Conservation (phyloP, 1,284 basidiomycete genomes). For the Amylostereum areolatum region DNA sequence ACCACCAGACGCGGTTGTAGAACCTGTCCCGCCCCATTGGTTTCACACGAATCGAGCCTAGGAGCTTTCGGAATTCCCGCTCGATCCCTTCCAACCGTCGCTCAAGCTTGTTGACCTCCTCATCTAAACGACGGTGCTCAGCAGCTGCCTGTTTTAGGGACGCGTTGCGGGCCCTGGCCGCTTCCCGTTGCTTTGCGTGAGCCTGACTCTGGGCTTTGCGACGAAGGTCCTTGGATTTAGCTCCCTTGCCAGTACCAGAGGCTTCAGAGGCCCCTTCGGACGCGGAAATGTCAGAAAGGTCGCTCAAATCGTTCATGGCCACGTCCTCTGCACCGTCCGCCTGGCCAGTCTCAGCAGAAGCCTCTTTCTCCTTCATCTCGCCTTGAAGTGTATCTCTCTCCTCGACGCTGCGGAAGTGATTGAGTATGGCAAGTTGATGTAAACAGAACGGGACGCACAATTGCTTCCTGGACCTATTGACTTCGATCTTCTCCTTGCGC, state of each 20-base stretch:
- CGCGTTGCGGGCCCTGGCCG: slow-evolving; percentile 66
- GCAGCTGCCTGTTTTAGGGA: slow-evolving; percentile 65
- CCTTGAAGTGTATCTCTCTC: slow-evolving; percentile 64
- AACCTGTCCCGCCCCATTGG: slow-evolving; percentile 91
- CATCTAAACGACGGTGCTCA: slow-evolving; percentile 78
- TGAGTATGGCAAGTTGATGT: slow-evolving; percentile 2
- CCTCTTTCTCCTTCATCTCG: slow-evolving; percentile 47
- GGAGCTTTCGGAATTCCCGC: slow-evolving; percentile 85
- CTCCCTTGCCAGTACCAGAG: slow-evolving; percentile 24
- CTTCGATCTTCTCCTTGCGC: slow-evolving; percentile 92
- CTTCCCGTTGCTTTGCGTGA: slow-evolving; percentile 66
- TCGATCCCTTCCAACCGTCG: slow-evolving; percentile 82
- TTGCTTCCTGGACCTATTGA: slow-evolving; percentile 83
- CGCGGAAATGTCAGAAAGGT: slow-evolving; percentile 56
- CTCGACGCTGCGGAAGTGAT: slow-evolving; percentile 49
- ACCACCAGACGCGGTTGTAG: slow-evolving; percentile 96
- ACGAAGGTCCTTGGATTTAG: slow-evolving; percentile 17
- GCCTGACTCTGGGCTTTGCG: slow-evolving; percentile 38
- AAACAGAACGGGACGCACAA: slow-evolving; percentile 48
- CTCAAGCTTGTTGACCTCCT: slow-evolving; percentile 79
- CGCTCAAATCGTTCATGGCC: slow-evolving; percentile 57
- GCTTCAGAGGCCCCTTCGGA: slow-evolving; percentile 48
- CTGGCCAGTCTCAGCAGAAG: slow-evolving; percentile 26
- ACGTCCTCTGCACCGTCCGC: slow-evolving; percentile 44
- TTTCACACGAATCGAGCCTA: slow-evolving; percentile 79